Evolutionary conservation across 768 basidiomycete genomes (phyloP).

Genomic region (Lactarius akahatsu): DNA sequence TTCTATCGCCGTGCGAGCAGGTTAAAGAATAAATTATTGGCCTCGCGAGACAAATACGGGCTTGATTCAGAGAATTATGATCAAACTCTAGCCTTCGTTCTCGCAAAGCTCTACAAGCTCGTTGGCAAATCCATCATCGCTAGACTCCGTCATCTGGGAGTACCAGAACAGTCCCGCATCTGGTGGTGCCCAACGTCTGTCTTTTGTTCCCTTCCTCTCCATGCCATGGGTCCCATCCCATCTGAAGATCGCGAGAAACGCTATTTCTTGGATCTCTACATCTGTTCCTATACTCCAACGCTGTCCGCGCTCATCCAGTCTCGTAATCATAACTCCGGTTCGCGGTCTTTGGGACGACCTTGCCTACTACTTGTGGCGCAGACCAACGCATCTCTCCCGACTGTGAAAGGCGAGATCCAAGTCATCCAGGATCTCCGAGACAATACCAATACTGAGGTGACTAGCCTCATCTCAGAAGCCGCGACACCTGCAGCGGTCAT

Average conservation of each 20-base stretch:
- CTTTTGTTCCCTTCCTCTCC: slow-evolving; percentile 22
- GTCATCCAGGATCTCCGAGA: slow-evolving; percentile 2
- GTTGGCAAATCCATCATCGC: slow-evolving; percentile 7
- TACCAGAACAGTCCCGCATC: slow-evolving; percentile 13
- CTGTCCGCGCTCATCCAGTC: neutral
- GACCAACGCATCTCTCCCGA: slow-evolving; percentile 7
- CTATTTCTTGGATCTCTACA: neutral
- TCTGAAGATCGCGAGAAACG: neutral
- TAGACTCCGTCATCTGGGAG: neutral
- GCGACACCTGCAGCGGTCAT: neutral
- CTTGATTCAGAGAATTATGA: neutral
- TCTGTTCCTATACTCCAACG: slow-evolving; percentile 7
- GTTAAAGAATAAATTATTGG: neutral
- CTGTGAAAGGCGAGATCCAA: slow-evolving; percentile 3
- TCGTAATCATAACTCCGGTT: neutral
- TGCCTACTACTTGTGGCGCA: slow-evolving; percentile 1
- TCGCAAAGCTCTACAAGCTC: slow-evolving; percentile 10
- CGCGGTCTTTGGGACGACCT: neutral
- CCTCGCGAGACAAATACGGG: neutral
- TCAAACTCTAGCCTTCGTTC: neutral
- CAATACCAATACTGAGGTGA: neutral
- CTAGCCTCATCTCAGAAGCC: neutral
- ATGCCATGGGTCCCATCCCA: slow-evolving; percentile 21
- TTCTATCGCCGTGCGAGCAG: neutral
- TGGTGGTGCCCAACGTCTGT: slow-evolving; percentile 23